Base-by-base conservation (phyloP, 2,329 filamentous ascomycete species). In the Fusarium paranaense region DNA sequence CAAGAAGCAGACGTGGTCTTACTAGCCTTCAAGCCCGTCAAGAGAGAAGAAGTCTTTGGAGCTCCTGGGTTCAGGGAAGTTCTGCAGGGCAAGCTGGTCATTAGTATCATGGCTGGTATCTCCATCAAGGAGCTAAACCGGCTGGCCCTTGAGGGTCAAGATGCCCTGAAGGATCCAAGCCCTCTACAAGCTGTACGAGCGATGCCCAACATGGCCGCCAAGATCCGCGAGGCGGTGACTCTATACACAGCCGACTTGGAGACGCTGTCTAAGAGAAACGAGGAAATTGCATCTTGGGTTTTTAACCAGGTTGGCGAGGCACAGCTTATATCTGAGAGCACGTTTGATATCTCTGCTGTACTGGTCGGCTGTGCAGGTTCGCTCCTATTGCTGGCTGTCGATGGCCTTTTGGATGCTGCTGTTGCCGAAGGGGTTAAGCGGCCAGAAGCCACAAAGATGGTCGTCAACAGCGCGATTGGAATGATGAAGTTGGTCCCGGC, bases 381-480 rank as follows among this genome's bases (percentile, higher is more conserved):
- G 13, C 25, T 70, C 4, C 22, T 70, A 10, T 22, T 70, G 50
- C 40, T 70, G 14, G 67, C 67, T 35, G 40, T 66, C n/a, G 67
- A 70, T 32, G 67, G 67, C 3, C 58, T 70, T 16, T 40, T 70
- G 16, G 67, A 70, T 22, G 67, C 67, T 25, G 67, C 67, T 25
- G 67, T 70, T 38, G 67, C 67, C 13, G 67, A 70, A 47, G 67
- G 67, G 6, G 67, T 70, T 6, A 70, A 70, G 32, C 57, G 67
- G 10, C 16, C 67, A 2, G 67, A 70, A 18, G 64, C 52, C 2
- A 54, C 32, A n/a, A 66, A 63, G 20, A 66, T 70, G 63, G 67
- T 60, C 2, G 54, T 70, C 14, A 66, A 66, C 40, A 70, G 63
- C 16, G 67, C 63, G 4, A 66, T 66, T 56, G 67, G 67, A 18